Evolutionary conservation across 768 basidiomycete genomes (phyloP), one percentile per base, ranked within the genome.

Genomic region (Leccinum variicolor): DNA sequence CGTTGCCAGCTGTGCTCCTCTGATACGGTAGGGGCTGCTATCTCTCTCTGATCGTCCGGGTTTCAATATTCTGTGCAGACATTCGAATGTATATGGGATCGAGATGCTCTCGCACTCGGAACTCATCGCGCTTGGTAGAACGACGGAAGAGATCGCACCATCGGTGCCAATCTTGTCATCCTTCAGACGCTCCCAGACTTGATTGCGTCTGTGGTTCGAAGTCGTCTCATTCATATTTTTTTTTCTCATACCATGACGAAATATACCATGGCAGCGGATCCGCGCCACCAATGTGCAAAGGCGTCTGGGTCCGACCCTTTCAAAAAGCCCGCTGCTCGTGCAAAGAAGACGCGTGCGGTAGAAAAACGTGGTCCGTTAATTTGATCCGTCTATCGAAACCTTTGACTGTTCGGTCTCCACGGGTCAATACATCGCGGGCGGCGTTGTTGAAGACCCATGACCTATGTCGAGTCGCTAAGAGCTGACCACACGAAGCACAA

Each of bases 381-480:
- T 93, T 74, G 98, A 97, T 70, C 82, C 87, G 0, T 69, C 74
- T 17, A 89, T 99, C 68, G 71, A 76, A 53, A 73, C 77, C 10
- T 97, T 98, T 68, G 97, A 99, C 68, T 98, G 96, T 74, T 98
- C 96, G 13, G 96, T 99, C 25, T 99, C 98, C 75, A 92, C 92
- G 9, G 97, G 97, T 45, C 85, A 97, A 69, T 99, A 99, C 70
- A 84, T 98, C 52, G 98, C 96, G 2, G 96, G 97, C n/a, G 90
- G 89, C 14, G 89, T 99, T 23, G 86, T 91, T 64, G 89, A 91
- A 62, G 68, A 46, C 98, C 98, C 75, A 77, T 99, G 50, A 71
- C 76, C 39, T 77, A 84, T 58, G 67, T 99, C 41, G 92, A 97
- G 72, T 77, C 75, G 36, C 67, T 92, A 54, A 83, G 97, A n/a